Conservation (phyloP, 2,329 filamentous ascomycete genomes). For the Colletotrichum orbiculare region DNA sequence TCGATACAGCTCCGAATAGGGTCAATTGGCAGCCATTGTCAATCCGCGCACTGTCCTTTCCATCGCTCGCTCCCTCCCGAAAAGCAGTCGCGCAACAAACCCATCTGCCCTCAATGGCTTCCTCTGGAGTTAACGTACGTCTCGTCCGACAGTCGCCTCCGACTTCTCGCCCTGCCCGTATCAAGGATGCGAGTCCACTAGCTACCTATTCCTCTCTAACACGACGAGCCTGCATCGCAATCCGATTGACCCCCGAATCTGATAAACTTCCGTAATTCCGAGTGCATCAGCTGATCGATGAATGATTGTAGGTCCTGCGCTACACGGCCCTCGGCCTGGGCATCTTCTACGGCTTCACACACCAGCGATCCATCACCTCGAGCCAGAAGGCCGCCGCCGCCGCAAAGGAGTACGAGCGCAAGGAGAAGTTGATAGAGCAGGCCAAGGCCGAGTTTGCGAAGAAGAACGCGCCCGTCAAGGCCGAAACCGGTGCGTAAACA, state of each 20-base stretch:
- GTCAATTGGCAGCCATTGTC: slow-evolving; percentile 59
- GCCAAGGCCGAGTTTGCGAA: slow-evolving; percentile 92
- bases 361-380: slow-evolving; percentile 84
- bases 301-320: slow-evolving; percentile 81
- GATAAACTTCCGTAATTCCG: background rate
- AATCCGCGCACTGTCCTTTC: slow-evolving; percentile 48
- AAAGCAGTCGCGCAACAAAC: slow-evolving; percentile 55
- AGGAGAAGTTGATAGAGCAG: slow-evolving; percentile 90
- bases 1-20: slow-evolving; percentile 52
- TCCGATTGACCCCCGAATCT: slow-evolving; percentile 6
- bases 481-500: slow-evolving; percentile 33
- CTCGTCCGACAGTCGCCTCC: slow-evolving; percentile 38
- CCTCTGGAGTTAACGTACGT: slow-evolving; percentile 76
- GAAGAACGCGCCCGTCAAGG: slow-evolving; percentile 68
- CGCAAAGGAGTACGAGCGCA: slow-evolving; percentile 88
- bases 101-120: slow-evolving; percentile 66
- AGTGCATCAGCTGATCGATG: slow-evolving; percentile 42
- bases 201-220: slow-evolving; percentile 24
- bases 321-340: slow-evolving; percentile 94
- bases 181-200: slow-evolving; percentile 20
- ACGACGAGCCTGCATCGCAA: slow-evolving; percentile 30
- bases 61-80: slow-evolving; percentile 48
- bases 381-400: slow-evolving; percentile 76
- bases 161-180: slow-evolving; percentile 12
- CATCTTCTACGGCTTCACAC: slow-evolving; percentile 94